These are phyloP conservation scores for Arthroderma uncinatum DNA, from an alignment of 2,329 filamentous ascomycete genomes.

Conservation along the genomic window DNA sequence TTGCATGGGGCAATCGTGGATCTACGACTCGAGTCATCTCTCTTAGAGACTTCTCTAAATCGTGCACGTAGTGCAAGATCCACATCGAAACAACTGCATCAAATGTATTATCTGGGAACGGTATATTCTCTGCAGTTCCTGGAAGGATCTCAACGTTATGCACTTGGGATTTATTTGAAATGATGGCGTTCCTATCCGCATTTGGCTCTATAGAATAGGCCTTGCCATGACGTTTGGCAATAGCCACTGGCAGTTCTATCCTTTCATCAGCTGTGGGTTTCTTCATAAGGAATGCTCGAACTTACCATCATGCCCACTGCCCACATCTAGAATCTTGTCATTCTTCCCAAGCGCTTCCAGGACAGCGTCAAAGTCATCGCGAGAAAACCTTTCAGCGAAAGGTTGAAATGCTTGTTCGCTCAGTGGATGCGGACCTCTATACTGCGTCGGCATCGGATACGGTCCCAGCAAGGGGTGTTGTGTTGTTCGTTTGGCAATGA, in stretches of 20 bases:
- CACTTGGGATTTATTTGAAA: neutral
- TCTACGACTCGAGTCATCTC: conserved; percentile 7
- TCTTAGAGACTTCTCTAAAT: neutral
- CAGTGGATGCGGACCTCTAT: neutral
- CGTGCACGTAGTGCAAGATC: conserved; percentile 5
- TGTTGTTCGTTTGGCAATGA: neutral
- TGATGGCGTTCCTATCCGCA: neutral
- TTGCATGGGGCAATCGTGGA: neutral
- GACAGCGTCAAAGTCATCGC: neutral
- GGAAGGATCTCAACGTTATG: neutral
- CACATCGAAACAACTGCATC: conserved; percentile 7
- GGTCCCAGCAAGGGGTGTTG: neutral
- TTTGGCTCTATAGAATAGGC: neutral
- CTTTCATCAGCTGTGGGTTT: neutral
- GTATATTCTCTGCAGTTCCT: neutral
- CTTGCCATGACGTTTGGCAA: neutral
- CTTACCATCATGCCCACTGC: neutral
- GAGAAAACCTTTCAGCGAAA: neutral
- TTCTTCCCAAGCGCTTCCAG: neutral
- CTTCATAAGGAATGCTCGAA: neutral
- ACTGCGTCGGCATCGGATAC: neutral
- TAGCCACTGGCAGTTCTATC: neutral
- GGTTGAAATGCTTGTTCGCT: neutral
- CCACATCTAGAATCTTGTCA: neutral
- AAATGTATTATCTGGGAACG: conserved; percentile 7